Base-by-base conservation (phyloP, 352 stramenopile species). In the Globisporangium carolinianum region DNA sequence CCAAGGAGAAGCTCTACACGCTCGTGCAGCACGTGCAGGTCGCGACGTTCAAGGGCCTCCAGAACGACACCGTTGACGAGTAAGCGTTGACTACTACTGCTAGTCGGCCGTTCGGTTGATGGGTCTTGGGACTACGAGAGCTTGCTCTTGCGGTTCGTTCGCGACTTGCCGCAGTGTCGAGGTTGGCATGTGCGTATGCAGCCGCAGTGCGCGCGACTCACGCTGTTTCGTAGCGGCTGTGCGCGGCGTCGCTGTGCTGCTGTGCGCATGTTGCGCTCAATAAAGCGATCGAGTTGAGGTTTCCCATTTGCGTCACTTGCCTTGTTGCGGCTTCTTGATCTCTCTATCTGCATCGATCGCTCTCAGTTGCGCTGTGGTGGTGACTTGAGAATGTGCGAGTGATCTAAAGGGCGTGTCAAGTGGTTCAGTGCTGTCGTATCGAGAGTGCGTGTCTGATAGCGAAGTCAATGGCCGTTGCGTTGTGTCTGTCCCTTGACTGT, bases 1-100 rank as follows among this genome's bases (percentile, higher is more conserved):
- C 97, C 68, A 97, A 98, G 62, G 96, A 99, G 83, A 98, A 98
- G 84, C 87, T 99, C 60, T 99, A 98, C 94, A 99, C 97, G 72
- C 90, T 98, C 57, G 96, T 98, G 63, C 91, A 98, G 83, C 86
- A 98, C 73, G 95, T 99, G 59, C 80, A 98, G 72, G 95, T 99
- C 63, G 86, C 79, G 43, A 76, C 64, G 64, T 98, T 98, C 89
- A 98, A 98, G 84, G 95, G 94, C 67, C 85, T 99, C 69, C 79
- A 97, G 76, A 99, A 96, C 71, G 95, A 98, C 69, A 98, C 87
- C 65, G 89, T 98, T 56, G 87, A 98, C 65, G 88, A 90, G 69
- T 94, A 91, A 94, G 63, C 66, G 41, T 17, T 38, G 18, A 35
- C 18, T 41, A 17, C 17, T 38, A 24, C 14, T 41, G 7, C 42